These are phyloP conservation scores for Dipodascus geniculatus DNA, from an alignment of 805 yeast species.

Conservation along the genomic window DNA sequence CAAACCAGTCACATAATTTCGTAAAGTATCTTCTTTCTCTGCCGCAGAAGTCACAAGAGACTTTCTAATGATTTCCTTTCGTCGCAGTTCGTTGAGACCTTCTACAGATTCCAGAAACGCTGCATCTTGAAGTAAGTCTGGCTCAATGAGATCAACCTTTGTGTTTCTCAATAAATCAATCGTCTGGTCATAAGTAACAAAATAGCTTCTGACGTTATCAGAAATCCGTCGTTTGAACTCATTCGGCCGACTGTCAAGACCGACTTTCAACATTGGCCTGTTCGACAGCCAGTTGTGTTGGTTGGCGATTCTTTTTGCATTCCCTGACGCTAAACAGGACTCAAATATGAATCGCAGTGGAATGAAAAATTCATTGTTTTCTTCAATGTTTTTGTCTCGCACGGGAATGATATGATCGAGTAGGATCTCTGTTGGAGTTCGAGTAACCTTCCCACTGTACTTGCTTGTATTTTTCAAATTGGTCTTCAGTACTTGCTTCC, in stretches of 20 bases:
- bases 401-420: constrained; percentile 10
- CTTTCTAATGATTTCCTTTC: neutral
- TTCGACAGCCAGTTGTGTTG: neutral
- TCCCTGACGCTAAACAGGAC: neutral
- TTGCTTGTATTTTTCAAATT: neutral
- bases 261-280: constrained; percentile 1
- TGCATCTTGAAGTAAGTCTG: neutral
- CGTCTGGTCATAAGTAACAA: constrained; percentile 1
- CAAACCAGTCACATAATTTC: neutral
- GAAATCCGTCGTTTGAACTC: neutral
- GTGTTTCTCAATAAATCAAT: neutral
- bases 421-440: constrained; percentile 16
- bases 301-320: neutral
- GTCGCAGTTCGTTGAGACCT: neutral
- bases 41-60: neutral
- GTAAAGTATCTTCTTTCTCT: neutral
- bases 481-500: neutral
- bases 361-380: neutral
- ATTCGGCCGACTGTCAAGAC: neutral
- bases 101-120: neutral
- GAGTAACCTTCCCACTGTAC: constrained; percentile 5
- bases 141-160: neutral
- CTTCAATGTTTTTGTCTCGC: neutral
- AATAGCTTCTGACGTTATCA: neutral
- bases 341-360: neutral